phyloP scores from a whole-genome alignment of 352 stramenopile species.

The Phytophthora nicotianae region DNA sequence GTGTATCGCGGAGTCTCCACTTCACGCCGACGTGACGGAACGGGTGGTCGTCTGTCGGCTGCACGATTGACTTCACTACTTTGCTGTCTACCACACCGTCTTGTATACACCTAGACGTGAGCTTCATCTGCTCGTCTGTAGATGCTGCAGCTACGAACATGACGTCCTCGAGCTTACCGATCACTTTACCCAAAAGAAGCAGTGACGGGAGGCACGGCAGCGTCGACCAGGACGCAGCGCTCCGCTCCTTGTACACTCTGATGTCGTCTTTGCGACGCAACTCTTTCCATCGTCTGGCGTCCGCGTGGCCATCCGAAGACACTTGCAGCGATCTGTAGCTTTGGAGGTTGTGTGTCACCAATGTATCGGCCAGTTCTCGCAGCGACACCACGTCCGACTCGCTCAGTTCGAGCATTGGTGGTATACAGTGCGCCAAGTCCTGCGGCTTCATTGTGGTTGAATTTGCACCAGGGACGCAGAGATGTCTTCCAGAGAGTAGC shows the following conservation, averaged over 20 bases:
- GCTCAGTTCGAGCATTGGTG: conserved; percentile 26
- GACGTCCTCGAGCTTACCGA: conserved; percentile 33
- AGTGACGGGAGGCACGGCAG: conserved; percentile 36
- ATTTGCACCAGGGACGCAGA: not conserved
- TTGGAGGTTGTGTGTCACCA: conserved; percentile 38
- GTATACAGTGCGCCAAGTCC: conserved; percentile 10
- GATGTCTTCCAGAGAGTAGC: not conserved
- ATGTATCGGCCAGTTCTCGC: conserved; percentile 27
- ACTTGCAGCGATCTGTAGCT: conserved; percentile 27
- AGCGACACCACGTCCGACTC: conserved; percentile 30
- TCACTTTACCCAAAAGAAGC: conserved; percentile 32
- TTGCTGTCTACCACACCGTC: conserved; percentile 54
- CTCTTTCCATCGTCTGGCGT: conserved; percentile 38
- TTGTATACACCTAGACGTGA: conserved; percentile 46
- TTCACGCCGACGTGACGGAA: conserved; percentile 67
- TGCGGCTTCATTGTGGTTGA: conserved; percentile 9
- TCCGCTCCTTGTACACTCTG: conserved; percentile 34
- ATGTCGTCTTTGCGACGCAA: conserved; percentile 37
- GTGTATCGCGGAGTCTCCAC: conserved; percentile 53
- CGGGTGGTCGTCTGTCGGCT: conserved; percentile 44
- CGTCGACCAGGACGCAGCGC: not conserved
- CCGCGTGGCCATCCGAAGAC: conserved; percentile 20
- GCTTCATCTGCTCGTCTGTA: conserved; percentile 54
- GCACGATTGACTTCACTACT: conserved; percentile 56
- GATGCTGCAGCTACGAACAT: conserved; percentile 31